Percentiles rank a stretch among this genome's conserved stretches.
These are phyloP conservation scores for Puccinia coronata DNA, from an alignment of 1,284 basidiomycete species.

Conservation along the genomic window DNA sequence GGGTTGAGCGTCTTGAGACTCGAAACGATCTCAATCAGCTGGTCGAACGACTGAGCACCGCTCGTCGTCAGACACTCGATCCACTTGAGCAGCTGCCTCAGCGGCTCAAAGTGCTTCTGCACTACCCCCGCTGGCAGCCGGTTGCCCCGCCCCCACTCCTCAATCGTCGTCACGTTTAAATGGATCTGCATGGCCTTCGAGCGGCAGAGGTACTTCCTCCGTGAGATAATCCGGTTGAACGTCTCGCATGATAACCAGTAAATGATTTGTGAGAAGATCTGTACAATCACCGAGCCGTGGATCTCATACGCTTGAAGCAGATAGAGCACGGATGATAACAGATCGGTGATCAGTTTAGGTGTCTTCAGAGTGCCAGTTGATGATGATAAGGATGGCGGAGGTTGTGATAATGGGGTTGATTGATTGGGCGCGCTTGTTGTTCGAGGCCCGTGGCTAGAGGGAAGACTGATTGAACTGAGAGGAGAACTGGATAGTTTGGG, in stretches of 20 bases:
- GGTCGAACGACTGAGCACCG: slow-evolving; percentile 71
- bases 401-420: slow-evolving; percentile 8
- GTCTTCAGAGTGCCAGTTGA: slow-evolving; percentile 50
- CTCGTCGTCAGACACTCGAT: slow-evolving; percentile 78
- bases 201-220: slow-evolving; percentile 91
- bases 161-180: slow-evolving; percentile 79
- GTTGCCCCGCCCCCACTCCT: slow-evolving; percentile 86
- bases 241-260: slow-evolving; percentile 83
- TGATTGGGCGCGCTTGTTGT: slow-evolving; percentile 48
- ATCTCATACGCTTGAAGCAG: slow-evolving; percentile 83
- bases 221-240: slow-evolving; percentile 87
- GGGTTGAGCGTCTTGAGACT: slow-evolving; percentile 81
- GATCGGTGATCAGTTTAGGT: slow-evolving; percentile 65
- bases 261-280: slow-evolving; percentile 91
- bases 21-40: slow-evolving; percentile 69
- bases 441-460: slow-evolving; percentile 33
- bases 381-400: background rate
- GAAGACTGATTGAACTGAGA: background rate
- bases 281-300: slow-evolving; percentile 83
- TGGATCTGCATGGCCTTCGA: slow-evolving; percentile 84
- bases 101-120: slow-evolving; percentile 74
- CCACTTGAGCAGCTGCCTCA: slow-evolving; percentile 83
- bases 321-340: slow-evolving; percentile 84
- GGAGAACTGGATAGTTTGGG: background rate
- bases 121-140: slow-evolving; percentile 74